Base-by-base conservation (phyloP, 1,284 basidiomycete species). In the Ganoderma boninense region DNA sequence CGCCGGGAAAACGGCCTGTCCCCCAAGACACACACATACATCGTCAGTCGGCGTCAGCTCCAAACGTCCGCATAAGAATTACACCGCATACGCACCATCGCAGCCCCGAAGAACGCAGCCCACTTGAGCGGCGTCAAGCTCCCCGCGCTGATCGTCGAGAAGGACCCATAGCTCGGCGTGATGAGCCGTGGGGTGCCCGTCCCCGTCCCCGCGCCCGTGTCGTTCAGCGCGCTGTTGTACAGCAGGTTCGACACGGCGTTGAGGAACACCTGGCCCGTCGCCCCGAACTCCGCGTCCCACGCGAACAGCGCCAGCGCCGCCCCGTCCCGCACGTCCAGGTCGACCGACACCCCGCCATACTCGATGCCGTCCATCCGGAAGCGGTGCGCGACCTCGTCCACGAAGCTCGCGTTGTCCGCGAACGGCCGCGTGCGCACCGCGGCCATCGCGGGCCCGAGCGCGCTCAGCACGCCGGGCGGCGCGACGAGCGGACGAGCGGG, bases 1-100 rank as follows among this genome's bases (percentile, higher is more conserved):
- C 0, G 94, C 93, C 2, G 94, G 93, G 79, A 89, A 95, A 0
- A 93, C 89, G 20, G 90, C 86, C 89, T 92, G 74, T 4, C 54
- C 29, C 29, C 29, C 29, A 32, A 32, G 29, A 32, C 29, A 32
- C 29, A 32, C 4, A 32, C 29, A 32, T 32, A 32, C 4, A 32
- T 32, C 29, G 4, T 32, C 29, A 32, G n/a, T n/a, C n/a, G n/a
- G n/a, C n/a, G 29, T 32, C 29, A 2, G 29, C 29, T 4, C 29
- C 29, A 32, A 32, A 2, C 29, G 29, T 32, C 29, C 29, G 29
- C 29, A 4, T 32, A 2, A 32, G 2, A 32, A 4, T 32, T 32
- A 32, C 29, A 32, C 29, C 29, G 4, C 29, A 54, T 16, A 70
- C 85, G 69, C 68, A 92, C 91, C 90, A 93, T 92, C 1, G 87